Conservation (phyloP, 2,329 filamentous ascomycete genomes). For the Ilyonectria mors-panacis region DNA sequence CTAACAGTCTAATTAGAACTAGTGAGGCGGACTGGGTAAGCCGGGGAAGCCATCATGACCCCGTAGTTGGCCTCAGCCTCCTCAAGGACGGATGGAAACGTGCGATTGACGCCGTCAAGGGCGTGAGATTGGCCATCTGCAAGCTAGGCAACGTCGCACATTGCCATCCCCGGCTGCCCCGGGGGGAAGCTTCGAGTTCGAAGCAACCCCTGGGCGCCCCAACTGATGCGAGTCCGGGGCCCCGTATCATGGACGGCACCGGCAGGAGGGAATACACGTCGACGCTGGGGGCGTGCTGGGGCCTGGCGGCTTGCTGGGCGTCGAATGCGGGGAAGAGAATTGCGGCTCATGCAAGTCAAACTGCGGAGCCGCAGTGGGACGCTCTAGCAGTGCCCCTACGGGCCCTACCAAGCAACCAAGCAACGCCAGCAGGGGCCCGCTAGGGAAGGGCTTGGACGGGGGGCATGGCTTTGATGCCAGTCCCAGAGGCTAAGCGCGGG, state of each 20-base stretch:
- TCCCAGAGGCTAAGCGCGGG: constrained; percentile 41
- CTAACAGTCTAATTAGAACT: constrained; percentile 7
- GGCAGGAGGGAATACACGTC: constrained; percentile 39
- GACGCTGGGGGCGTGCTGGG: constrained; percentile 34
- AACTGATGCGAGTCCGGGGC: constrained; percentile 43
- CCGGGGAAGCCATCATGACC: constrained; percentile 27
- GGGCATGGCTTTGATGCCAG: constrained; percentile 36
- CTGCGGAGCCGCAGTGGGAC: constrained; percentile 50
- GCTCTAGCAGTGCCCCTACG: constrained; percentile 29
- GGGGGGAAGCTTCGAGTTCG: constrained; percentile 25
- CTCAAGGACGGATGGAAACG: constrained; percentile 28
- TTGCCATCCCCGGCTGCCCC: constrained; percentile 32
- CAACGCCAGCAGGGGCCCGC: constrained; percentile 25
- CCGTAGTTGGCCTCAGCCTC: constrained; percentile 31
- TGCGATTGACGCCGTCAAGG: constrained; percentile 17
- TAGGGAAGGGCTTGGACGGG: constrained; percentile 25
- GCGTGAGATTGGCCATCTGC: constrained; percentile 24
- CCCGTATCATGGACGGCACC: constrained; percentile 43
- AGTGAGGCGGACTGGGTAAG: constrained; percentile 21
- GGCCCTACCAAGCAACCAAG: constrained; percentile 21
- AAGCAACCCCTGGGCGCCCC: constrained; percentile 30
- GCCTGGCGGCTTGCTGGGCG: constrained; percentile 30
- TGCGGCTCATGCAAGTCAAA: constrained; percentile 52
- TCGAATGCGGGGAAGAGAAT: constrained; percentile 48
- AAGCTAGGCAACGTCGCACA: constrained; percentile 23